These are phyloP conservation scores for Cryptosporidium meleagridis DNA, from an alignment of 169 alveolate genomes.

Conservation along the genomic window DNA sequence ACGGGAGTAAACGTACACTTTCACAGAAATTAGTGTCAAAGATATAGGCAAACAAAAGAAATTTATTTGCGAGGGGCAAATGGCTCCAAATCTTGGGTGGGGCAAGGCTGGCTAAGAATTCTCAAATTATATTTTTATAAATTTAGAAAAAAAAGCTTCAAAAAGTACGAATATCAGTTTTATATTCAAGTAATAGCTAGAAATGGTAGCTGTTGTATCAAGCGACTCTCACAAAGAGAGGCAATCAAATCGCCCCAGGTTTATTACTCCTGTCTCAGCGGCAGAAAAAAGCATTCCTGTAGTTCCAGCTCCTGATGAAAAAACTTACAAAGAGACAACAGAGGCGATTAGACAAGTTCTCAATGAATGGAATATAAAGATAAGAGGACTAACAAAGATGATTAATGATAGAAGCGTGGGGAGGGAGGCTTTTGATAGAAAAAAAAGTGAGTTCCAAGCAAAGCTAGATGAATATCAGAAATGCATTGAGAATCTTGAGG, in stretches of 20 bases:
- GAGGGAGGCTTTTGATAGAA: slow-evolving; percentile 67
- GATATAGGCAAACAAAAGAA: not conserved
- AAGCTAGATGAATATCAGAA: slow-evolving; percentile 63
- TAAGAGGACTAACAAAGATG: slow-evolving; percentile 43
- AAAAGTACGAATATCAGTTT: slow-evolving; percentile 5
- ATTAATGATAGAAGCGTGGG: slow-evolving; percentile 74
- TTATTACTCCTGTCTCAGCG: slow-evolving; percentile 72
- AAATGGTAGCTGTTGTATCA: slow-evolving; percentile 71
- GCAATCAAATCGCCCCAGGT: slow-evolving; percentile 57
- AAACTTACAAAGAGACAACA: slow-evolving; percentile 60
- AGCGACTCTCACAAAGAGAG: slow-evolving; percentile 57
- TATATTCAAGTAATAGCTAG: not conserved
- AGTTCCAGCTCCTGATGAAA: slow-evolving; percentile 73
- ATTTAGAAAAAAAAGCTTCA: not conserved
- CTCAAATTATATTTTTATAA: not conserved
- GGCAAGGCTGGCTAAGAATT: not conserved
- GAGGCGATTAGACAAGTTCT: slow-evolving; percentile 58
- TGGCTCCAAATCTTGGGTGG: slow-evolving; percentile 29
- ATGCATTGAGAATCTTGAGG: slow-evolving; percentile 53
- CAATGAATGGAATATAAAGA: slow-evolving; percentile 68
- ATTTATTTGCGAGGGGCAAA: slow-evolving; percentile 3
- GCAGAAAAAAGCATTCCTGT: slow-evolving; percentile 73
- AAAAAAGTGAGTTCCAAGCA: slow-evolving; percentile 64
- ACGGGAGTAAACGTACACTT: not conserved
- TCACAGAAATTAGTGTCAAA: slow-evolving; percentile 12